Base-by-base conservation (phyloP, 495 filamentous ascomycete species). In the Astrocystis sublimbata region DNA sequence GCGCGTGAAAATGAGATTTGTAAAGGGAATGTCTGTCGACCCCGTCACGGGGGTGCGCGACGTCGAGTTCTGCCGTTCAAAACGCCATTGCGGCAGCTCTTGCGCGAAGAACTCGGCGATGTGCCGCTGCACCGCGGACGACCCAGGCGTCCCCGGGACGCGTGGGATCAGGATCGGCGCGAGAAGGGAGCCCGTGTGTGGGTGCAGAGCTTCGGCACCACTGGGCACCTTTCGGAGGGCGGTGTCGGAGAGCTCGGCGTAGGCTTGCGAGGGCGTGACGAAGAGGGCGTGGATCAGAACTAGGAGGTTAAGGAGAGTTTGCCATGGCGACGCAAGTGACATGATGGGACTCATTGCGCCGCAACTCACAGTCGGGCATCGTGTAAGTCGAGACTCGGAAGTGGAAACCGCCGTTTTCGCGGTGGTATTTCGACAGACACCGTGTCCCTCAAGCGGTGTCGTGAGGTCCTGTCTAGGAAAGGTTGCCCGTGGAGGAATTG, bases 61-160 rank as follows among this genome's bases (percentile, higher is more conserved):
- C 0, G 89, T 91, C 3, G 88, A 92, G 71, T 96, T 96, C 55
- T 96, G 92, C 65, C 89, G 89, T n/a, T 84, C 76, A 21, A 96
- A 72, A 8, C 79, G 80, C 93, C 93, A 97, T 56, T 83, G 70
- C 2, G 92, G 92, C 2, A 97, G 82, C 35, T 81, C 73, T 15
- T 70, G 80, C 6, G 73, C 73, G 73, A 96, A 93, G 79, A 91
- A 96, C 67, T 86, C 70, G 58, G 82, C 83, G 58, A 97, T 87
- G 71, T 96, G 92, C 21, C 83, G 78, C 42, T 92, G 88, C 7
- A 91, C 91, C 1, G 76, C 79, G 13, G 76, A 67, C 9, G 88
- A 89, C 26, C 89, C 89, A 0, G 82, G 76, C 0, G 90, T 94
- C 13, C 92, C 93, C 26, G 93, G 89, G 17, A 96, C 91, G 55